phyloP scores from a whole-genome alignment of 2,329 filamentous ascomycete genomes.

The Colletotrichum australisinense region DNA sequence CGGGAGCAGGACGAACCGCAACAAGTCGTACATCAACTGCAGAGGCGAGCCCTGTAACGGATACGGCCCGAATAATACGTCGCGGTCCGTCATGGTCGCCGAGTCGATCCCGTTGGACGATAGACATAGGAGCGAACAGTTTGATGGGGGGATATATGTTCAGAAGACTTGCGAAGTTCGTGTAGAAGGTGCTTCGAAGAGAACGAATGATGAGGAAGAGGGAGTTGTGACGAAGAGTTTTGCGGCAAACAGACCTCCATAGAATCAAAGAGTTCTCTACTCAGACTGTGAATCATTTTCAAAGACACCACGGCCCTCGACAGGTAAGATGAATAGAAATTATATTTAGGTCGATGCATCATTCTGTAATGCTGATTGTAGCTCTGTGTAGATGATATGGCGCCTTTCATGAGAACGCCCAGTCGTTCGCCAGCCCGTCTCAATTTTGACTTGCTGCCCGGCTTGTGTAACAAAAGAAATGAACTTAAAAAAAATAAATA shows the following conservation, averaged over 20 bases:
- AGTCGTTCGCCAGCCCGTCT: neutral
- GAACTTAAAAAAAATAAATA: neutral
- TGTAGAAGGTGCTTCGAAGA: constrained; percentile 1
- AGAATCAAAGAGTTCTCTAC: neutral
- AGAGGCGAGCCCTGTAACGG: neutral
- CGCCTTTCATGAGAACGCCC: neutral
- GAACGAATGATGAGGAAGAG: neutral
- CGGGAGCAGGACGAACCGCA: constrained; percentile 13
- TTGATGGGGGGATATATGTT: constrained; percentile 36
- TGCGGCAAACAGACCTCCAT: neutral
- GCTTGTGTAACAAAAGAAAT: constrained; percentile 19
- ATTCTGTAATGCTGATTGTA: neutral
- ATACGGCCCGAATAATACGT: neutral
- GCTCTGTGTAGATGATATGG: constrained; percentile 6
- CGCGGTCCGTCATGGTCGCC: constrained; percentile 23
- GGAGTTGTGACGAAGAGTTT: neutral
- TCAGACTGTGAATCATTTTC: no score
- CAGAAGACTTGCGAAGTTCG: constrained; percentile 31
- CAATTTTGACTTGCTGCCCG: neutral
- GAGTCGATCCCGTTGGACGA: constrained; percentile 36
- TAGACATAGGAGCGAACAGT: constrained; percentile 31
- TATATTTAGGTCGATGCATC: constrained; percentile 13
- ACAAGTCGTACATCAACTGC: neutral
- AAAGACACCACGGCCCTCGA: neutral
- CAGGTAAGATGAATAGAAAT: constrained; percentile 2